Percentiles rank a stretch among this genome's conserved stretches.
These are phyloP conservation scores for Coprinopsis cinerea DNA, from an alignment of 768 basidiomycete species.

Conservation along the genomic window DNA sequence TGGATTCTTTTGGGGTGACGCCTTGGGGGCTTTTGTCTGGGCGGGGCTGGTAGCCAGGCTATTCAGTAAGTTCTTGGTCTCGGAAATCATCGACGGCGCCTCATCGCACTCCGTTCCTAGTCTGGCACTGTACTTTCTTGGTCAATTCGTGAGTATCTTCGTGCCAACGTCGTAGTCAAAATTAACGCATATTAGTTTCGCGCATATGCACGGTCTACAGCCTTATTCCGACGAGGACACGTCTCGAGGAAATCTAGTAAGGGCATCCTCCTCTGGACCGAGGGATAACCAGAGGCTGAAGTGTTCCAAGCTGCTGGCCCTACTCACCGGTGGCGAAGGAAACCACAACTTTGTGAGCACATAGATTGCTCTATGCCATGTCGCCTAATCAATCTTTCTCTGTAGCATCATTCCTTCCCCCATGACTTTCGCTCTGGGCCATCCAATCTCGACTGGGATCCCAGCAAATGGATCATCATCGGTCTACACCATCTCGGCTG, in stretches of 20 bases:
- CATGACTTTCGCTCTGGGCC: constrained; percentile 73
- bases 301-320: constrained; percentile 47
- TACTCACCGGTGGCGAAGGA: constrained; percentile 72
- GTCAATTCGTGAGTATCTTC: constrained; percentile 56
- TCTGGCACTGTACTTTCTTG: constrained; percentile 70
- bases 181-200: constrained; percentile 37
- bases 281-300: neutral
- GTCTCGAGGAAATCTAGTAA: constrained; percentile 66
- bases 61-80: constrained; percentile 38
- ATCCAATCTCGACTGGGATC: constrained; percentile 62
- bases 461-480: constrained; percentile 74
- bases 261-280: constrained; percentile 13
- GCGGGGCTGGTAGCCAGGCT: constrained; percentile 60
- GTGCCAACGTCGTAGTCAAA: neutral
- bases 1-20: constrained; percentile 56
- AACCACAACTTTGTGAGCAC: constrained; percentile 67
- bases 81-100: neutral
- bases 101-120: constrained; percentile 22
- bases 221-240: constrained; percentile 79
- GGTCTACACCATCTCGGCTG: constrained; percentile 43
- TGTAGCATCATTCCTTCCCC: constrained; percentile 63
- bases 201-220: constrained; percentile 79
- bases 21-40: constrained; percentile 65
- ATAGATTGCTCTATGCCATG: neutral
- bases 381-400: neutral